These are phyloP conservation scores for Hypoxylon sp. DNA, from an alignment of 2,329 filamentous ascomycete genomes.

Conservation along the genomic window DNA sequence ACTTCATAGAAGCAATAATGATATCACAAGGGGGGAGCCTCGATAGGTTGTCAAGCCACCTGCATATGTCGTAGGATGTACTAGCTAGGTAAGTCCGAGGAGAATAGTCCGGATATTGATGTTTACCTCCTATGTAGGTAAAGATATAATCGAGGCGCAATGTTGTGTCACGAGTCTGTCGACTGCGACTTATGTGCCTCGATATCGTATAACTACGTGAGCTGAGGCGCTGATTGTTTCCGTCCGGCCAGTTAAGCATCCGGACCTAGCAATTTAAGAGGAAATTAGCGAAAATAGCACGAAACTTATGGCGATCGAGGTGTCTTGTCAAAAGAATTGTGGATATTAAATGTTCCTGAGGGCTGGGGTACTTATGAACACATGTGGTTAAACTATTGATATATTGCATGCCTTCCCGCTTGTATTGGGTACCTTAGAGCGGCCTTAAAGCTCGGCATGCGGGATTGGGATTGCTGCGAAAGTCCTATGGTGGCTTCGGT, in stretches of 20 bases:
- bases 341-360: conserved; percentile 11
- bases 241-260: conserved; percentile 16
- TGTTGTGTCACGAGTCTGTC: conserved; percentile 18
- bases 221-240: conserved; percentile 10
- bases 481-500: conserved; percentile 3
- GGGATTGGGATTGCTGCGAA: not conserved
- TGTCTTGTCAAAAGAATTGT: conserved; percentile 11
- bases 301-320: conserved; percentile 12
- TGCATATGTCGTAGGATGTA: conserved; percentile 27
- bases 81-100: conserved; percentile 31
- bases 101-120: conserved; percentile 7
- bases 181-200: conserved; percentile 2
- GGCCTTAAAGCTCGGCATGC: no score
- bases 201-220: not conserved
- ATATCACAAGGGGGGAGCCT: conserved; percentile 7
- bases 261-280: conserved; percentile 11
- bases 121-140: conserved; percentile 12
- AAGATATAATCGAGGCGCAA: conserved; percentile 22
- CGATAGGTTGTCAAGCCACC: conserved; percentile 27
- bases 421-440: conserved; percentile 1
- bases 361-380: conserved; percentile 13
- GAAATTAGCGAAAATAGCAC: not conserved
- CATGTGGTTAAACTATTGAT: conserved; percentile 11
- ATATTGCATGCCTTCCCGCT: conserved; percentile 15
- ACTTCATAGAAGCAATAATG: conserved; percentile 17